Base-by-base conservation (phyloP, 306 rosid genomes). In the Cicer chorassanicum region DNA sequence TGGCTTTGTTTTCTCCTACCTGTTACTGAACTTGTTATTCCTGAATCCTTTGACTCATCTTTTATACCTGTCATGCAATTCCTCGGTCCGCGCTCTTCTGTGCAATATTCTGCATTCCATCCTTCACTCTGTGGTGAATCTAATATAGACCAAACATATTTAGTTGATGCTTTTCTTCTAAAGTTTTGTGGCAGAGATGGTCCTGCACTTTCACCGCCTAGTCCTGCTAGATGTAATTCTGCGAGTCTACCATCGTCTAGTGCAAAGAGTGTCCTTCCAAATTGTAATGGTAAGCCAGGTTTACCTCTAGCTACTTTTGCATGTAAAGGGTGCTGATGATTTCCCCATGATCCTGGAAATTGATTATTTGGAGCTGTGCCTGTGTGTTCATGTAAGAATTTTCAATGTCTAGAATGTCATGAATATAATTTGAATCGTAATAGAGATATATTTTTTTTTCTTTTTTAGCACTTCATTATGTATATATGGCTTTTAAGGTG, bases 61-160 rank as follows among this genome's bases (percentile, higher is more conserved):
- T 87, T 93, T 51, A 72, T 86, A 4, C 98, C 97, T 15, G 75
- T 50, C 56, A 89, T 57, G 68, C 98, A 93, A 80, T 93, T 93
- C 55, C 87, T 78, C 1, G 92, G 96, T 61, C 98, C 97, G 6
- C 88, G 93, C 9, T 87, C 90, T 67, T 89, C 94, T 8, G 88
- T 88, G 78, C 98, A 93, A 68, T 89, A 93, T 74, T 93, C 97
- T 56, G 88, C 91, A 83, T 91, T 93, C 98, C 98, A 93, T n/a
- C 98, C 98, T 87, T 93, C 97, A 21, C 89, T 87, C 73, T 88
- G 97, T 8, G 97, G 98, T 4, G 84, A 89, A 57, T 91, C 98
- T 66, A 93, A 45, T 76, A 89, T 63, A 34, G 97, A 83, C 98
- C 98, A 93, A 77, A 87, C 82, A 82, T 91, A 88, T 65, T 77